These are phyloP conservation scores for Colletotrichum destructivum DNA, from an alignment of 2,329 filamentous ascomycete species.

Conservation along the genomic window DNA sequence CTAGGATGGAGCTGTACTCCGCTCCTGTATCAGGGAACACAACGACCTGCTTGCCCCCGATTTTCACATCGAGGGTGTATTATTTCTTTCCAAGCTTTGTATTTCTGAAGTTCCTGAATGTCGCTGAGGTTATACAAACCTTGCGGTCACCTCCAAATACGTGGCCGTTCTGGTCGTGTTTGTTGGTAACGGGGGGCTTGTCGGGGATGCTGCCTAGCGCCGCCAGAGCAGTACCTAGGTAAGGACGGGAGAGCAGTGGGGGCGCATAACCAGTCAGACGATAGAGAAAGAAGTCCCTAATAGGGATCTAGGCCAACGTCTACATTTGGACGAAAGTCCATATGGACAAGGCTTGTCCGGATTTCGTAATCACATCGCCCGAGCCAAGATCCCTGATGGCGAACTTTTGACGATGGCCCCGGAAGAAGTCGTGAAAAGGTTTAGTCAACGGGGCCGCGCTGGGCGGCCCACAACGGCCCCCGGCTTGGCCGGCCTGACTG, in stretches of 20 bases:
- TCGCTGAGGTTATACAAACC: background rate
- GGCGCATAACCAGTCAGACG: too few relatives aligned
- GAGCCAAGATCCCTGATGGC: background rate
- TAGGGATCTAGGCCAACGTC: too few relatives aligned
- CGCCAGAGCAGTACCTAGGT: conserved; percentile 2
- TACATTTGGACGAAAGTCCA: too few relatives aligned
- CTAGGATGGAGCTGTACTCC: too few relatives aligned
- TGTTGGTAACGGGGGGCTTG: conserved; percentile 19
- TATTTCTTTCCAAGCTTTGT: too few relatives aligned
- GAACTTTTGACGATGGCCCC: background rate
- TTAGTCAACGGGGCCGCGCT: conserved; percentile 17
- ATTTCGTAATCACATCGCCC: background rate
- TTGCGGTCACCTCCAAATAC: conserved; percentile 24
- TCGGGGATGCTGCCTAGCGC: conserved; percentile 2
- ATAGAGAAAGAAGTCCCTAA: background rate
- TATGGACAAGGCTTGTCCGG: background rate
- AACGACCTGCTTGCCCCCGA: too few relatives aligned
- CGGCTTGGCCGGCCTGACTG: conserved; percentile 28
- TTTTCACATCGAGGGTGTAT: too few relatives aligned
- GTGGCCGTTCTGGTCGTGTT: conserved; percentile 41
- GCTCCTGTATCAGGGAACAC: too few relatives aligned
- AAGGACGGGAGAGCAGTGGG: background rate
- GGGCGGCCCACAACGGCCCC: conserved; percentile 27
- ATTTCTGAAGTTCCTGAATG: background rate
- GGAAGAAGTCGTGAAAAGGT: conserved; percentile 9